Evolutionary conservation across 2,329 filamentous ascomycete genomes (phyloP), one percentile per base, ranked within the genome.

Genomic region (Atkinsonella texensis): DNA sequence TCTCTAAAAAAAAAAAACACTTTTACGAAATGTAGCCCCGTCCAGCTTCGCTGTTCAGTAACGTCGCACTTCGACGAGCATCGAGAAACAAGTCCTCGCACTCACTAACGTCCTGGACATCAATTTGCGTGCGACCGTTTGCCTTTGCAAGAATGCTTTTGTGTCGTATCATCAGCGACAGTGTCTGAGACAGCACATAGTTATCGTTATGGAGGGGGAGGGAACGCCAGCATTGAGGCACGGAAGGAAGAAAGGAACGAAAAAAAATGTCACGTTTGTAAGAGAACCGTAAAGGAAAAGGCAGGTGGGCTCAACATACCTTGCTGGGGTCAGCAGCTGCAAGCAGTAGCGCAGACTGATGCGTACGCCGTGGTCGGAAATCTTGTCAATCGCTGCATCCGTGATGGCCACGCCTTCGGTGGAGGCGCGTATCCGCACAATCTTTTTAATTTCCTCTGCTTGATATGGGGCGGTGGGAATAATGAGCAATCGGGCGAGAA

Each of bases 321-420:
- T 91, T 49, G 89, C 85, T 2, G 90, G 90, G 28, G 89, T 87
- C 60, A 98, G 75, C 59, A 98, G 72, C 71, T 97, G 93, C 65
- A 98, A 74, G 59, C 90, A 91, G 72, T 98, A 98, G 59, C 93
- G 77, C 70, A 98, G 70, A 66, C 87, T 94, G 64, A 96, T 89
- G 60, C 84, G 85, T 62, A 88, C 88, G 58, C 93, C 93, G 60
- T 95, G 84, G 63, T 87, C 81, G 42, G 89, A 81, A 61, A 98
- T 82, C 72, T 88, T 93, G 60, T 93, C 85, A 54, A 97, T 77
- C 28, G 93, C 93, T 18, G 83, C 80, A 48, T 94, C 88, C 41
- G 81, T 83, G 58, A 97, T 82, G 56, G 80, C 76, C 44, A 95
- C 81, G 47, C 81, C 81, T 71, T 96, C 90, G 9, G 86, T 91